Evolutionary conservation across 495 filamentous ascomycete genomes (phyloP), one percentile per base, ranked within the genome.

Genomic region (Penicillium desertorum): DNA sequence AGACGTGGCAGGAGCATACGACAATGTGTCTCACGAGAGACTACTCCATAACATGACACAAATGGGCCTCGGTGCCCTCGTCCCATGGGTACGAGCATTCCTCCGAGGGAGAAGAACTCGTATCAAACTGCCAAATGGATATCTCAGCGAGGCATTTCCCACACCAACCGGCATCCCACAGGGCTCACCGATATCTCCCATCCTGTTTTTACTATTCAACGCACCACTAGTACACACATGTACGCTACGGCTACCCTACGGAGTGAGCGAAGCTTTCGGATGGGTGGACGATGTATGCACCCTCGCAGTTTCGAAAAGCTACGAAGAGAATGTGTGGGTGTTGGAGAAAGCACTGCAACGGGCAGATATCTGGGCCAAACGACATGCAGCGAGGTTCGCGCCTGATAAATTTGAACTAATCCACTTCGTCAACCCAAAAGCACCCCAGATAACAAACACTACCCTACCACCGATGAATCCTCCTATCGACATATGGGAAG

Each of bases 1-100:
- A 0, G 67, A 71, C 22, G 49, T 70, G 0, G 41, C 66, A 1
- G 68, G 69, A 3, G 72, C 70, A 0, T 76, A 70, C 37, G 61
- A 76, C 7, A 27, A 7, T 5, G 25, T 27, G 1, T 27, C 25
- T 7, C 25, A 27, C 7, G 5, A 27, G 3, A 27, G 25, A 8
- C 7, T 27, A 8, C 25, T 27, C 7, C 7, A 0, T 1, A 27
- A 27, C 25, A 27, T 27, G 25, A 5, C 0, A 7, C 25, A 27
- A 1, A 7, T 27, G 5, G 5, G 25, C 7, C 25, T 27, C 5
- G 25, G 25, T 27, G 5, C 25, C 5, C 25, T 27, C 5, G 1
- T 3, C 3, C 25, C 7, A 7, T 27, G 5, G 25, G 45, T 57
- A 0, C 4, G 3, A 3, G 29, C 47, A 0, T 63, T 63, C 19